Base-by-base conservation (phyloP, 495 filamentous ascomycete genomes). In the Podospora conica region DNA sequence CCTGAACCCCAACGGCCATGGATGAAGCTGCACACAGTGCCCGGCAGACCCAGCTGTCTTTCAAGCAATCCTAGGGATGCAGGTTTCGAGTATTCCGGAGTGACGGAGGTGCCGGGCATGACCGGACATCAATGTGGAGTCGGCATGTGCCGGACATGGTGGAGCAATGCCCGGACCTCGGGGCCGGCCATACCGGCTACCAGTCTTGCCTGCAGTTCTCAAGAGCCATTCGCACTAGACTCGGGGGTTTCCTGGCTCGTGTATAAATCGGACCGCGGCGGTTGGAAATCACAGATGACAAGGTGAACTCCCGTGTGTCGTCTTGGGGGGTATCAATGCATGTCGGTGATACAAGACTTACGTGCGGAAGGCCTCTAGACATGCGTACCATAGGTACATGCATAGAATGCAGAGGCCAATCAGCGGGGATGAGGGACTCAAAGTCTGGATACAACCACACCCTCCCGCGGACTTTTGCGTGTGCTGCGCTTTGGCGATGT, bases 361-460 rank as follows among this genome's bases (percentile, higher is more conserved):
- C 61, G 61, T 63, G 31, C 61, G 61, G 53, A 63, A 63, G 55
- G 22, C 61, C 22, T 25, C 25, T 56, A 20, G 61, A 57, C 22
- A 57, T 27, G 55, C 48, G 61, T 22, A 63, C 61, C 25, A 55
- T 55, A 22, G 22, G 48, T 63, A 53, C 61, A 56, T 57, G 61
- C 25, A 55, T 31, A 24, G 31, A 25, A 55, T 27, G 31, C 28
- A 31, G 20, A 48, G 33, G 63, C 63, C 63, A 64, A 58, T 58
- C 29, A 64, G 55, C n/a, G 55, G 18, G 29, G 55, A 20, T 25
- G 22, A 27, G 55, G 54, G 40, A 48, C 18, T 15, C 40, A 48
- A n/a, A 48, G 40, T 48, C 40, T 18, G 18, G 40, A 48, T 48
- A 48, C 40, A 18, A 48, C 40, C 40, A 48, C 40, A 48, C 40